Conservation (phyloP, 148 eudicot genomes). For the Amaranthus cruentus region DNA sequence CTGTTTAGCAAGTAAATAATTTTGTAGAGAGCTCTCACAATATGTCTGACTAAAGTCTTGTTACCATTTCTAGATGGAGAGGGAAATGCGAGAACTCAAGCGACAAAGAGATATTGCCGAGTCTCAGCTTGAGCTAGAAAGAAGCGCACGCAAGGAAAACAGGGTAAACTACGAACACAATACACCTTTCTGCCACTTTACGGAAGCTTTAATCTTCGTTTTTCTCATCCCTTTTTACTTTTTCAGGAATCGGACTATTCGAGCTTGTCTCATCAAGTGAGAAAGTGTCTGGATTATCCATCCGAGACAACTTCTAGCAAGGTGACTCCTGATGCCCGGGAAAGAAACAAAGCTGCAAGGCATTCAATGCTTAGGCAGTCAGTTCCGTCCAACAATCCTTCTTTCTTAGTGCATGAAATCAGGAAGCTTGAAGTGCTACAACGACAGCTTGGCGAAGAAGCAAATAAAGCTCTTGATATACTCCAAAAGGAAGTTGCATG, state of each 20-base stretch:
- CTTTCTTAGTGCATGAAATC: constrained; percentile 73
- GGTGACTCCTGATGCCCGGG: constrained; percentile 28
- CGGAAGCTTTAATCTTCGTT: background rate
- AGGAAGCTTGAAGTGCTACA: constrained; percentile 86
- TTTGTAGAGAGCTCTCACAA: background rate
- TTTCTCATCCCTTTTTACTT: background rate
- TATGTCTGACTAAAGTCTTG: background rate
- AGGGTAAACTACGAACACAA: constrained; percentile 39
- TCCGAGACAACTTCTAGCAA: constrained; percentile 27
- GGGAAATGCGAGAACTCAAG: constrained; percentile 79
- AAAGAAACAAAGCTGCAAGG: constrained; percentile 37
- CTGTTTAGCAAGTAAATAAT: background rate
- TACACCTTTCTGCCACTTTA: constrained; percentile 1
- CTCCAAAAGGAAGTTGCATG: constrained; percentile 86
- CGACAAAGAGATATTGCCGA: constrained; percentile 67
- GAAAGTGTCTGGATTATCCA: constrained; percentile 60
- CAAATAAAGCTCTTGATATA: constrained; percentile 77
- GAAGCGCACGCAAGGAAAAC: constrained; percentile 59
- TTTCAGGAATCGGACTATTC: constrained; percentile 48
- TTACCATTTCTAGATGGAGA: constrained; percentile 66
- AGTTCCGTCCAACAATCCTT: constrained; percentile 57
- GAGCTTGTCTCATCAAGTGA: constrained; percentile 59
- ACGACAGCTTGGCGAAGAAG: constrained; percentile 96
- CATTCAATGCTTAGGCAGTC: constrained; percentile 57
- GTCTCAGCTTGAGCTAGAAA: constrained; percentile 72